Evolutionary conservation across 306 rosid species (phyloP).

Genomic region (Astragalus membranaceus): DNA sequence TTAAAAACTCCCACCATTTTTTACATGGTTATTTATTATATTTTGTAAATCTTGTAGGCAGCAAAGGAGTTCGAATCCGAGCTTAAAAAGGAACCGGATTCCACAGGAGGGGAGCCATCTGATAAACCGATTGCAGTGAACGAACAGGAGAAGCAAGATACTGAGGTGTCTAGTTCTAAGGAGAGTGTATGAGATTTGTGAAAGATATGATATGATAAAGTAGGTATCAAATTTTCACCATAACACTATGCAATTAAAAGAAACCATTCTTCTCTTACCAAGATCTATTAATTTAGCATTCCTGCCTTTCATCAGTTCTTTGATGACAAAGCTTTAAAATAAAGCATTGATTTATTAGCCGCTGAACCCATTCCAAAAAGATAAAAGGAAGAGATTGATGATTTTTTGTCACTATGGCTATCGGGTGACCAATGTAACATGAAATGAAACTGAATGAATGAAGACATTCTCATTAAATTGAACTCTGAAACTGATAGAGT

Average conservation of each 20-base stretch:
- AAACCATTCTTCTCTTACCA: conserved; percentile 11
- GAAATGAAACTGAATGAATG: too few relatives aligned
- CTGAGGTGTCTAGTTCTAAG: conserved; percentile 55
- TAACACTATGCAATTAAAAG: conserved; percentile 9
- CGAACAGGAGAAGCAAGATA: conserved; percentile 60
- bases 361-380: background rate
- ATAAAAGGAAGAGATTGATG: background rate
- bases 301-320: background rate
- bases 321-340: background rate
- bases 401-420: background rate
- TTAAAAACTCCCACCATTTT: background rate
- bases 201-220: background rate
- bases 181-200: conserved; percentile 56
- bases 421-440: background rate
- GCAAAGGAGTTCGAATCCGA: conserved; percentile 96
- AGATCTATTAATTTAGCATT: conserved; percentile 17
- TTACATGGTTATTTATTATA: conserved; percentile 2
- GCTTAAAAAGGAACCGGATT: conserved; percentile 68
- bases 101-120: conserved; percentile 27
- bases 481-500: too few relatives aligned
- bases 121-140: conserved; percentile 37
- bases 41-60: conserved; percentile 52
- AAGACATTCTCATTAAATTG: too few relatives aligned
- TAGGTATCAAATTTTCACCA: conserved; percentile 8
- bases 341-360: background rate